phyloP scores from a whole-genome alignment of 495 filamentous ascomycete species.

The Aspergillus nanangensis region DNA sequence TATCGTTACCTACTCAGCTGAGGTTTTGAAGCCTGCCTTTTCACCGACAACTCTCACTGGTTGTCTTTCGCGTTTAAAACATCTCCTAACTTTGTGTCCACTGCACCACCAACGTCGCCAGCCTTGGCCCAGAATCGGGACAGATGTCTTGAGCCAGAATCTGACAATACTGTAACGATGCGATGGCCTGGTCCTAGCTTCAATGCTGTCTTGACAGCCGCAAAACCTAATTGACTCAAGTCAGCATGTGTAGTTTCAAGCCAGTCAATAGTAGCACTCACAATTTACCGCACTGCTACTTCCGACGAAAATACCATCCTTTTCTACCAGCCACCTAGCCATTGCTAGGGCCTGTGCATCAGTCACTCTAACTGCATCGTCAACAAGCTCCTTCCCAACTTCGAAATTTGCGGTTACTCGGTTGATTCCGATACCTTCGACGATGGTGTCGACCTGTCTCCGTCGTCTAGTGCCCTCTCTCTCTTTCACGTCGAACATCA shows the following conservation, averaged over 20 bases:
- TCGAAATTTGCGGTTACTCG: conserved; percentile 89
- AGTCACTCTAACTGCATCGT: conserved; percentile 87
- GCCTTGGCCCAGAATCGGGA: conserved; percentile 91
- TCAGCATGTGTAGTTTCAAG: conserved; percentile 12
- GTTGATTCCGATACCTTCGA: conserved; percentile 95
- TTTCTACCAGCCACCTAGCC: conserved; percentile 93
- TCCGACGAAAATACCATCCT: conserved; percentile 91
- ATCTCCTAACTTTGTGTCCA: conserved; percentile 47
- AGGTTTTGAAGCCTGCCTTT: too few species aligned
- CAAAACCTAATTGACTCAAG: conserved; percentile 52
- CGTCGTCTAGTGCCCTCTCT: conserved; percentile 82
- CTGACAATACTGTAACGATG: conserved; percentile 89
- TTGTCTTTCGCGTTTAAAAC: conserved; percentile 43
- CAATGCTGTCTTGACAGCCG: conserved; percentile 75
- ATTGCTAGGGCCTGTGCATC: conserved; percentile 89
- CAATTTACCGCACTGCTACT: conserved; percentile 96
- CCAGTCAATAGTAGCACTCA: too few species aligned
- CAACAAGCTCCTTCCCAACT: conserved; percentile 73
- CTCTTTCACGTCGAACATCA: conserved; percentile 91
- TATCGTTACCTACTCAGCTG: too few species aligned
- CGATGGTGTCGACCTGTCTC: conserved; percentile 90
- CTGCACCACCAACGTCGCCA: conserved; percentile 60
- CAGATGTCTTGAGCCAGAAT: conserved; percentile 85
- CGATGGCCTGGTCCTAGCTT: conserved; percentile 69
- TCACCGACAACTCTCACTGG: too few species aligned